phyloP scores from a whole-genome alignment of 169 alveolate species.

The Eimeria tenella region DNA sequence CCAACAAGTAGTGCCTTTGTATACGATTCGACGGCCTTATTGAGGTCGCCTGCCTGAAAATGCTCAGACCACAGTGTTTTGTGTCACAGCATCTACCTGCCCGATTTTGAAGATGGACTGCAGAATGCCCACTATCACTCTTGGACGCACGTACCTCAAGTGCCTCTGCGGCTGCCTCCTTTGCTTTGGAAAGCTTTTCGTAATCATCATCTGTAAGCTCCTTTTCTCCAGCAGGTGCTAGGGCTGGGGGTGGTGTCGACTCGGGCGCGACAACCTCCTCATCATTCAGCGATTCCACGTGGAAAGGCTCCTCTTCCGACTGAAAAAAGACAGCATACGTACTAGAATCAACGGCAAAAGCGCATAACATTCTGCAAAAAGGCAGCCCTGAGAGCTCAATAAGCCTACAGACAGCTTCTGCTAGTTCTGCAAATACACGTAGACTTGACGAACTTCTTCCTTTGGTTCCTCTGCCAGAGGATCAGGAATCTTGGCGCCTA shows the following conservation, averaged over 20 bases:
- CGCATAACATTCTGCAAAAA: neutral
- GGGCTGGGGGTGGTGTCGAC: constrained; percentile 83
- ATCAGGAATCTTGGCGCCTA: constrained; percentile 80
- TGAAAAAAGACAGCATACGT: neutral
- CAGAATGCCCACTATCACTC: neutral
- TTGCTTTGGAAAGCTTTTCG: constrained; percentile 83
- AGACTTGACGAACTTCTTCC: constrained; percentile 72
- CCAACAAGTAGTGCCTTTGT: constrained; percentile 83
- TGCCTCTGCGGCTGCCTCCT: constrained; percentile 82
- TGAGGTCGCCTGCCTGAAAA: constrained; percentile 79
- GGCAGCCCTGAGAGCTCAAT: neutral
- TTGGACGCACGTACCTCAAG: constrained; percentile 37
- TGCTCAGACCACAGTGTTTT: neutral
- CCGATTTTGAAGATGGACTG: neutral
- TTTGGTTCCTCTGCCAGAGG: constrained; percentile 63
- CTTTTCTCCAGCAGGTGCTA: constrained; percentile 84
- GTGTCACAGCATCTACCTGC: neutral
- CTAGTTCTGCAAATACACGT: neutral
- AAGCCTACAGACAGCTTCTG: neutral
- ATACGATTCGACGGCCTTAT: constrained; percentile 81
- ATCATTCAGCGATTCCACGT: constrained; percentile 80
- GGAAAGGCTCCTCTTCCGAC: constrained; percentile 81
- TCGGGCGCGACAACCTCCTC: constrained; percentile 82
- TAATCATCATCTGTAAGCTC: constrained; percentile 84
- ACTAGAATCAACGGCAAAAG: neutral